A percentile compares a stretch with the other conserved stretches of the same genome.
Conservation (phyloP, 441 rosid species). For the Geranium incanum region DNA sequence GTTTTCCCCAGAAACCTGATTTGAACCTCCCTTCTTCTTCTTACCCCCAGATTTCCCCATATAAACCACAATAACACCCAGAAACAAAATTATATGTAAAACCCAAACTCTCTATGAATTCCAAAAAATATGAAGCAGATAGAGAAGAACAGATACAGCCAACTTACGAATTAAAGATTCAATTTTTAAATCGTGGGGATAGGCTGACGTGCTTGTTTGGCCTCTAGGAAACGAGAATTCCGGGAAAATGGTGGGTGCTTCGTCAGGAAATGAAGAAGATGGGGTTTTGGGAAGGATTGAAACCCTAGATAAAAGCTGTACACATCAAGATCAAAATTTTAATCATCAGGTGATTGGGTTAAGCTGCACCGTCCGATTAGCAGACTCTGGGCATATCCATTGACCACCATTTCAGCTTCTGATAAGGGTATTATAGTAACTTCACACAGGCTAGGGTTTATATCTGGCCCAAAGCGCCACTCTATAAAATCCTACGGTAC, state of each 20-base stretch:
- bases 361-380: not conserved
- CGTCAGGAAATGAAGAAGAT: not conserved
- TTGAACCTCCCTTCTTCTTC: constrained; percentile 55
- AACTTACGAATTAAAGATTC: too few species aligned
- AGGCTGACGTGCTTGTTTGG: too few species aligned
- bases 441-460: not conserved
- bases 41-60: constrained; percentile 88
- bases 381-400: not conserved
- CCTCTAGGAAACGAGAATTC: not conserved
- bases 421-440: not conserved
- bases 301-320: not conserved
- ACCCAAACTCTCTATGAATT: too few species aligned
- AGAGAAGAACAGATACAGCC: too few species aligned
- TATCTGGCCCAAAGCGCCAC: not conserved
- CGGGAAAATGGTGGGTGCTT: constrained; percentile 3
- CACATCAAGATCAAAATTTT: not conserved
- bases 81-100: too few species aligned
- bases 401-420: not conserved
- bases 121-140: too few species aligned
- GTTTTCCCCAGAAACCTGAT: constrained; percentile 37
- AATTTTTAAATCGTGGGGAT: too few species aligned
- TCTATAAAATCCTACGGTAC: not conserved
- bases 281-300: not conserved
- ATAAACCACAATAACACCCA: constrained; percentile 1
- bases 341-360: not conserved